Base-by-base conservation (phyloP, 148 eudicot species). In the Rhododendron kiyosumense region DNA sequence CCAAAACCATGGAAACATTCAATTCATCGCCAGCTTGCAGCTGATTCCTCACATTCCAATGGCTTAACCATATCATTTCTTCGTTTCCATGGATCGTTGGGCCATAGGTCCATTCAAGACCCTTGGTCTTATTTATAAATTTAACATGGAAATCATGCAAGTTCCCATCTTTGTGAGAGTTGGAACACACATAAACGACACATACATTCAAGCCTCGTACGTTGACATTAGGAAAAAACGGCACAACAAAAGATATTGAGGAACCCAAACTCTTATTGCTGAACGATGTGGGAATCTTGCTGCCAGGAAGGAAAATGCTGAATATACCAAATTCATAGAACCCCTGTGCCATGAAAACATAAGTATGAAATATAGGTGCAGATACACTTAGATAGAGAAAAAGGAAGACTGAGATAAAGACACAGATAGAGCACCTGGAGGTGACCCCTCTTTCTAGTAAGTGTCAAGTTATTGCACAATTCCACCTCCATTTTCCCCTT, bases 261-360 rank as follows among this genome's bases (percentile, higher is more conserved):
- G 67, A 38, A 14, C 51, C 86, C 41, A 69, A 32, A 75, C 22
- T 22, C 46, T 52, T 76, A 36, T 28, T 84, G 48, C 45, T 38
- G 81, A 74, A 76, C 28, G 67, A 84, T 54, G 14, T 13, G 32
- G 86, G 86, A 51, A 74, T 48, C 12, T 18, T 46, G 51, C 69
- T 32, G 22, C 86, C 81, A 51, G 86, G 86, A 76, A 84, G 65
- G 45, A 75, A 84, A 48, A 67, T 49, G 86, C 81, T 84, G 69
- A 84, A 32, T 74, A 84, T 76, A 32, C 52, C 81, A 52, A 84
- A 84, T 76, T 84, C 86, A 52, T 34, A 75, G 24, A 84, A 49
- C 46, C 86, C 86, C 86, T 84, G 81, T 14, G 49, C 32, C 86
- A 84, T 32, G 48, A 49, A 75, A 84, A 51, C 36, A 1, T 2